These are phyloP conservation scores for Arabidopsis thaliana DNA, from an alignment of 345 rosid species.

Conservation along the genomic window DNA sequence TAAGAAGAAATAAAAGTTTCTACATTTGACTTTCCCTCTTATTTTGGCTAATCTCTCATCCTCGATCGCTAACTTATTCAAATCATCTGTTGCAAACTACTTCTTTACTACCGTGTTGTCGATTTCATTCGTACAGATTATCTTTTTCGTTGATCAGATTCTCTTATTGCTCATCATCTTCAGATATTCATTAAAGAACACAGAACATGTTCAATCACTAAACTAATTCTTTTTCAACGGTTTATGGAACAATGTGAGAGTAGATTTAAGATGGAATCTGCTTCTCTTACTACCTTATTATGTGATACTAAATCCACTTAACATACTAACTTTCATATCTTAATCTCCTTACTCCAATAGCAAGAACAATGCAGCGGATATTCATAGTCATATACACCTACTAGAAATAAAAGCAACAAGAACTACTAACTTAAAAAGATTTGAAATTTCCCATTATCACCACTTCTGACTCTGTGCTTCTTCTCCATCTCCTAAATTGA, in stretches of 20 bases:
- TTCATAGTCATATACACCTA: neutral
- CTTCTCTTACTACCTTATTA: neutral
- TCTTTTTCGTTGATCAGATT: neutral
- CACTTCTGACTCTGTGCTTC: constrained; percentile 15
- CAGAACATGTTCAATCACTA: neutral
- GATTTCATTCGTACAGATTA: neutral
- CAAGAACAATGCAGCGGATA: constrained; percentile 1
- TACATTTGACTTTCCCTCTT: neutral
- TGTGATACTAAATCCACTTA: neutral
- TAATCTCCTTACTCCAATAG: neutral
- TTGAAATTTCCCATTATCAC: neutral
- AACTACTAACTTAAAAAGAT: neutral
- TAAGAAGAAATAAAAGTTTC: neutral
- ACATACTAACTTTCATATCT: constrained; percentile 11
- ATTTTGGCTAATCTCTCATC: constrained; percentile 1
- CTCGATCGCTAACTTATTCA: neutral
- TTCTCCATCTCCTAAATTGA: neutral
- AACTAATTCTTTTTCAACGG: too few species aligned
- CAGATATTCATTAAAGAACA: neutral
- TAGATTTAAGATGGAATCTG: neutral
- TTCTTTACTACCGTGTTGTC: neutral
- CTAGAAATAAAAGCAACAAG: constrained; percentile 13
- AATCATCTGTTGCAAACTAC: neutral
- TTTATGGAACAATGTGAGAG: neutral
- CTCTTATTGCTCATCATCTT: neutral